These are phyloP conservation scores for Kokia cookei DNA, from an alignment of 441 rosid genomes.

Conservation along the genomic window DNA sequence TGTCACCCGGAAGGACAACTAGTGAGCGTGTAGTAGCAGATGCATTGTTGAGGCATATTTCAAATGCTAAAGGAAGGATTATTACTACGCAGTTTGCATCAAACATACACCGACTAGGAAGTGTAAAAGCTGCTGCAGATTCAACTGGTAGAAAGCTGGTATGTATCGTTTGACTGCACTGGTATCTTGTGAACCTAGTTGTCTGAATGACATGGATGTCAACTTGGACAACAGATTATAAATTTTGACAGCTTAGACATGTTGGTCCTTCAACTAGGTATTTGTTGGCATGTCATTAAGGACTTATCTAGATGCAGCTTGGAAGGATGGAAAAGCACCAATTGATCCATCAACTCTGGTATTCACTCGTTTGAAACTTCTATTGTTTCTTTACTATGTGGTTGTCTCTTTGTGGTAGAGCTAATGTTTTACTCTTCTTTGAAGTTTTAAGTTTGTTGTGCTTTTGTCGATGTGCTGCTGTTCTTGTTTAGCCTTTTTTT, in stretches of 20 bases:
- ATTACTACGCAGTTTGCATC: constrained; percentile 97
- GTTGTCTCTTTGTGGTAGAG: neutral
- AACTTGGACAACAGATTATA: constrained; percentile 2
- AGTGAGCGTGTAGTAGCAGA: constrained; percentile 85
- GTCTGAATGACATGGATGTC: neutral
- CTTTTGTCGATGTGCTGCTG: neutral
- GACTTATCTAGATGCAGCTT: constrained; percentile 95
- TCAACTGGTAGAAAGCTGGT: constrained; percentile 87
- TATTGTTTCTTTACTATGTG: neutral
- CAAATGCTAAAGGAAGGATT: constrained; percentile 85
- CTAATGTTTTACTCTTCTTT: neutral
- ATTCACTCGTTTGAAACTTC: constrained; percentile 13
- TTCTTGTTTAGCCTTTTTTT: neutral
- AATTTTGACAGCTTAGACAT: constrained; percentile 3
- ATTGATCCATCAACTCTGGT: constrained; percentile 96
- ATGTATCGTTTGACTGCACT: constrained; percentile 11
- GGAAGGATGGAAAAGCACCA: constrained; percentile 98
- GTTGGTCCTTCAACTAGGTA: constrained; percentile 40
- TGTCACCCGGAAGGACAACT: constrained; percentile 90
- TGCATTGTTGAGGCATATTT: constrained; percentile 64
- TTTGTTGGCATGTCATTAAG: constrained; percentile 96
- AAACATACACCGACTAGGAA: constrained; percentile 92
- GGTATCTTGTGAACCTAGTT: neutral
- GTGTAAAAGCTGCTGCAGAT: constrained; percentile 98
- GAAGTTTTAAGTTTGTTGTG: neutral